Evolutionary conservation across 805 yeast species (phyloP).

Genomic region (Lachancea nothofagi): DNA sequence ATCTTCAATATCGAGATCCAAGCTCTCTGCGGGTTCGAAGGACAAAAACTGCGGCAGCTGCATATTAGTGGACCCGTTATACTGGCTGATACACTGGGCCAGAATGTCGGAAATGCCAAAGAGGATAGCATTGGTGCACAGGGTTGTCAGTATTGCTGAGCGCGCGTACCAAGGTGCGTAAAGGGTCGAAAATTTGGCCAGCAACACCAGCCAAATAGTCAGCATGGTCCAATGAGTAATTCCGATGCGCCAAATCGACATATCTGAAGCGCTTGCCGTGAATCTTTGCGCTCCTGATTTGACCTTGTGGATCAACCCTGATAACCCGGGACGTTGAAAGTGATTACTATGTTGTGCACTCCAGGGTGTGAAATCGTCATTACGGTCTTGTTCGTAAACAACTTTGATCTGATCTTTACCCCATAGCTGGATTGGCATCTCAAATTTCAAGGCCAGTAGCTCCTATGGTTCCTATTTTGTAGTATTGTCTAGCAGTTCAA

Average conservation of each 20-base stretch:
- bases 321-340: neutral
- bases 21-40: neutral
- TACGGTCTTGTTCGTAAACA: slow-evolving; percentile 5
- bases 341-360: neutral
- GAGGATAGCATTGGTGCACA: slow-evolving; percentile 71
- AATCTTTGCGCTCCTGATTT: neutral
- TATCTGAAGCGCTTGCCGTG: neutral
- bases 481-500: too few relatives aligned
- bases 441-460: too few relatives aligned
- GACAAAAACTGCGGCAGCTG: slow-evolving; percentile 20
- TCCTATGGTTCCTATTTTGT: too few relatives aligned
- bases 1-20: slow-evolving; percentile 4
- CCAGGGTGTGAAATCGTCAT: neutral
- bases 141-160: slow-evolving; percentile 69
- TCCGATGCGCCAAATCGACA: slow-evolving; percentile 44
- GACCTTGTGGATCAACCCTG: neutral
- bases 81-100: slow-evolving; percentile 66
- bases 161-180: slow-evolving; percentile 57
- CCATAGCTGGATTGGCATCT: slow-evolving; percentile 21
- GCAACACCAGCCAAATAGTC: slow-evolving; percentile 41
- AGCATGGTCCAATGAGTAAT: slow-evolving; percentile 51
- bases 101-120: slow-evolving; percentile 88
- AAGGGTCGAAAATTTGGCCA: slow-evolving; percentile 49
- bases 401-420: slow-evolving; percentile 18
- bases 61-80: slow-evolving; percentile 19